Evolutionary conservation across 345 rosid genomes (phyloP), one percentile per base, ranked within the genome.

Genomic region (Lepidium didymum): DNA sequence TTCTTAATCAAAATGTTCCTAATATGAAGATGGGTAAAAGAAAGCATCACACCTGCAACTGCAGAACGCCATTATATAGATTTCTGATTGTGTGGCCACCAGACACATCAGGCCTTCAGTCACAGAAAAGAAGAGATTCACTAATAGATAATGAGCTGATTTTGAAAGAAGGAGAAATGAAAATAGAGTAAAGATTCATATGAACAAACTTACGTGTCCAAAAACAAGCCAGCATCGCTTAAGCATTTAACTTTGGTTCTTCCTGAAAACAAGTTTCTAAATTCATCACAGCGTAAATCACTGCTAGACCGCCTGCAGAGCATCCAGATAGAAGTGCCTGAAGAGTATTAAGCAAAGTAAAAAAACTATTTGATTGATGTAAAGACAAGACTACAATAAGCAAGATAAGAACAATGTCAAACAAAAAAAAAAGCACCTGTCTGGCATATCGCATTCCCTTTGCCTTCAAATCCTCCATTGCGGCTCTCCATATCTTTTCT

Each of bases 241-340:
- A 94, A 80, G 80, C 99, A 94, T 70, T 94, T 94, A 34, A 94
- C 91, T 84, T 41, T 84, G n/a, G 81, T 86, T 38, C 12, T 65
- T 64, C 78, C 14, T 5, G 90, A 85, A 58, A 91, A 86, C 64
- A 94, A 70, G 78, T 75, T 68, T 62, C 91, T 81, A 74, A 94
- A 94, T 72, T 87, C 88, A 6, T 94, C 99, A 65, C 97, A 89
- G 13, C 89, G 96, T 64, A 94, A 62, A 89, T 87, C 42, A 96
- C 73, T 31, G 99, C 99, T 27, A 94, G 60, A 61, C 97, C 99
- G 8, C 99, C 97, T 14, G 99, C 96, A 53, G 99, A 94, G 80
- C 96, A 89, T 12, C 97, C 96, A 5, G 99, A 91, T 46, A 94
- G 86, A 77, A 91, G 92, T 63, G 88, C 91, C 99, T 93, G 86